Percentiles rank a stretch among this genome's conserved stretches.
Evolutionary conservation across 352 stramenopile genomes (phyloP).

Genomic region (Globisporangium emineosum): DNA sequence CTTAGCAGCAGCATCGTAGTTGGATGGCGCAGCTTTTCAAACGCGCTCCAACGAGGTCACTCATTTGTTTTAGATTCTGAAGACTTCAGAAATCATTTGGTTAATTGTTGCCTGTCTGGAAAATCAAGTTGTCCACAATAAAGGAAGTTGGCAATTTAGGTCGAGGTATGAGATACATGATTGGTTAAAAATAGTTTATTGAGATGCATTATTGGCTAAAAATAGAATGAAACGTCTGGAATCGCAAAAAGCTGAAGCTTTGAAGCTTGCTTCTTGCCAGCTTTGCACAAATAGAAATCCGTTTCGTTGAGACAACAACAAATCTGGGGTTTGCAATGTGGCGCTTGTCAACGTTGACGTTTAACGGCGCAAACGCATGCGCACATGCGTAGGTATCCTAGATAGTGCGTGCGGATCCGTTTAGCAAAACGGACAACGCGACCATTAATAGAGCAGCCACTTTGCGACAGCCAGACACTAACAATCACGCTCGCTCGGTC

Average conservation of each 20-base stretch:
- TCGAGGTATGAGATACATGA: background rate
- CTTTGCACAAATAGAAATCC: background rate
- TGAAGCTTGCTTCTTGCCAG: too few relatives aligned
- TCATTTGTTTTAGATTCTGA: too few relatives aligned
- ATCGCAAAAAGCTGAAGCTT: too few relatives aligned
- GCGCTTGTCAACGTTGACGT: background rate
- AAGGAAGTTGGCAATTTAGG: too few relatives aligned
- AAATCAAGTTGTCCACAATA: too few relatives aligned
- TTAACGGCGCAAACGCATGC: background rate
- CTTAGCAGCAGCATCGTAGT: too few relatives aligned
- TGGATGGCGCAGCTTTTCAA: too few relatives aligned
- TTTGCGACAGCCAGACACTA: background rate
- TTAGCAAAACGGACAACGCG: background rate
- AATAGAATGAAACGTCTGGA: background rate
- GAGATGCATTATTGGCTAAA: conserved; percentile 4
- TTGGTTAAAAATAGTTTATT: background rate
- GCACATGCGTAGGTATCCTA: background rate
- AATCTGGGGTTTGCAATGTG: background rate
- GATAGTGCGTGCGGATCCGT: background rate
- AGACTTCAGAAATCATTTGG: too few relatives aligned
- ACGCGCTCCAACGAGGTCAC: too few relatives aligned
- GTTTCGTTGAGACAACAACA: conserved; percentile 2
- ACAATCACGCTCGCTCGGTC: background rate
- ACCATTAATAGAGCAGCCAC: background rate
- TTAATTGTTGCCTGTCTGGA: too few relatives aligned